Evolutionary conservation across 1,284 basidiomycete species (phyloP), one percentile per base, ranked within the genome.

Genomic region (Marasmius sp.): DNA sequence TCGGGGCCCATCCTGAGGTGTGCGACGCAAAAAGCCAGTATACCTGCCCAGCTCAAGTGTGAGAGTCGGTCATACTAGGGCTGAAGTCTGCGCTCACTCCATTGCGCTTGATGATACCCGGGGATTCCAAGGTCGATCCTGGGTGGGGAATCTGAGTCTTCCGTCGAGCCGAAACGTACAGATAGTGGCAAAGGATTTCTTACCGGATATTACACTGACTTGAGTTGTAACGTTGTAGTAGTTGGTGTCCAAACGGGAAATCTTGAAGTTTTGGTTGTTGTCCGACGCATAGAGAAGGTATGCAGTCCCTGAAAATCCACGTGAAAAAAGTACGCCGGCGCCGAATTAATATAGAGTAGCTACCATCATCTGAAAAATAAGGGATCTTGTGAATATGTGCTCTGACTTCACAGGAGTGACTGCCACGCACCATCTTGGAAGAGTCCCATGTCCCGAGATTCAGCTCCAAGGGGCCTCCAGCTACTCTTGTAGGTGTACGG

Each of bases 181-280:
- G 16, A 16, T 43, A 1, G 47, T 56, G 34, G 7, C 14, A 55
- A 43, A 22, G n/a, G 37, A 50, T 18, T 22, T 69, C 75, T 12
- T 57, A 84, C 84, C 81, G 59, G 74, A 70, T 56, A 86, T 68
- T 16, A 80, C 78, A 58, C 78, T 80, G 11, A 79, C 80, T 62
- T 82, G 77, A 6, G 79, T 72, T 1, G 78, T 77, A 20, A 87
- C 81, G 62, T 83, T 85, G 68, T 86, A 84, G 65, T 86, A 88
- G 68, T 87, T 79, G 4, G 78, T 66, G 65, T 85, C 83, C 61
- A 88, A 70, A 58, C 73, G 74, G 10, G 85, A 78, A 33, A 88
- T 86, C 78, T 88, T 88, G 78, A 87, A 87, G 70, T 87, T 83
- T 71, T 86, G 84, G 70, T 88, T 88, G 71, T 86, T 85, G 72